These are phyloP conservation scores for Kalmanozyma brasiliensis DNA, from an alignment of 1,284 basidiomycete species.

Conservation along the genomic window DNA sequence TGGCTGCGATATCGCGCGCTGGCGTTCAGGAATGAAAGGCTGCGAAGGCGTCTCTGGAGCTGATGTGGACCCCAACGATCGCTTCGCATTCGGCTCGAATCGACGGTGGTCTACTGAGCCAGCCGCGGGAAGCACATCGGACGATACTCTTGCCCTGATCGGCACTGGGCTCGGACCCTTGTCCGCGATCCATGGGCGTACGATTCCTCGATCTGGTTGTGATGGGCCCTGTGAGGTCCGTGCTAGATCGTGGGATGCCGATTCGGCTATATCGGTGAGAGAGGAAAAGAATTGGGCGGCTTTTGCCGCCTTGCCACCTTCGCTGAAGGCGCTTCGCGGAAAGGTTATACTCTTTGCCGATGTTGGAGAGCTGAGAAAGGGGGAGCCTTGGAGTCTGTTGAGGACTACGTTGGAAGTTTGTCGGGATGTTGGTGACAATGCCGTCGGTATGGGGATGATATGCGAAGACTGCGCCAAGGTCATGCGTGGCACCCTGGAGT, in stretches of 20 bases:
- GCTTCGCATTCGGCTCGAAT: too few relatives aligned
- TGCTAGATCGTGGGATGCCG: background rate
- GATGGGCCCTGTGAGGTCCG: too few relatives aligned
- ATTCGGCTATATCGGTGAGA: background rate
- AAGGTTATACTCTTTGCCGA: background rate
- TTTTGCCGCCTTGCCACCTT: constrained; percentile 21
- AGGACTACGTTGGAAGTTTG: constrained; percentile 4
- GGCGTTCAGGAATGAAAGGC: too few relatives aligned
- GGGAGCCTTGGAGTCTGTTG: constrained; percentile 6
- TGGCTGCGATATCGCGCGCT: too few relatives aligned
- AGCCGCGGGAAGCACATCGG: too few relatives aligned
- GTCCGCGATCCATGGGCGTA: too few relatives aligned
- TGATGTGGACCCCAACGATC: too few relatives aligned
- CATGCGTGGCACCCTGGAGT: constrained; percentile 42
- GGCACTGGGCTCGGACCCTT: too few relatives aligned
- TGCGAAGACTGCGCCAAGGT: constrained; percentile 36
- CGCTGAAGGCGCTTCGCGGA: background rate
- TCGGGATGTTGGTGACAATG: constrained; percentile 4
- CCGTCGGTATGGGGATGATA: constrained; percentile 19
- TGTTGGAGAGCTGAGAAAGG: constrained; percentile 12
- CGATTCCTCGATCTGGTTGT: too few relatives aligned
- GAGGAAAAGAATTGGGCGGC: constrained; percentile 20
- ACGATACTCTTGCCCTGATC: too few relatives aligned
- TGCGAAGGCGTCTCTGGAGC: too few relatives aligned
- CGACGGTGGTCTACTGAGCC: too few relatives aligned